Base-by-base conservation (phyloP, 2,329 filamentous ascomycete genomes). In the Paramyrothecium roridum region DNA sequence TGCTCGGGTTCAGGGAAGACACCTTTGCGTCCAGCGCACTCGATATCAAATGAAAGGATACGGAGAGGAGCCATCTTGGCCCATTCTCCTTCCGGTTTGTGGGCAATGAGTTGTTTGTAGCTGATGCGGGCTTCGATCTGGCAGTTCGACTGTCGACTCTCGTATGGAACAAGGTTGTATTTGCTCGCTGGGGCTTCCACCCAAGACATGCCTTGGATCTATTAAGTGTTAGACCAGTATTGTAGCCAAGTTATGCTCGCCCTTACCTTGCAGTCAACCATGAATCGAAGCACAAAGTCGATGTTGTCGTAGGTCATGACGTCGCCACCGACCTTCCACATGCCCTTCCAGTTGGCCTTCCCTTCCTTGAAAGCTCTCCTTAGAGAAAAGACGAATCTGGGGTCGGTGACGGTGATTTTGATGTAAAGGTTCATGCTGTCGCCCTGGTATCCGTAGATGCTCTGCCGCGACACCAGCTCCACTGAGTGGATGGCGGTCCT, bases 121-220 rank as follows among this genome's bases (percentile, higher is more conserved):
- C 89, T 87, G 54, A 96, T 84, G 62, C 87, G 82, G 13, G 93
- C 95, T 74, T 99, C 95, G 60, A 99, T 96, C 73, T 99, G 95
- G 70, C 95, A 98, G 65, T 92, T 96, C 2, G 93, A 98, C 60
- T 96, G 89, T 58, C 86, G 83, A 56, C 88, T 80, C 54, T 82
- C 73, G 13, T 83, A 74, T 1, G 84, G 76, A 19, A 96, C 78
- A 52, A 96, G 77, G 54, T 81, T 80, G 74, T 93, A 97, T 59
- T 87, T 86, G 30, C 80, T 81, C 3, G 88, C 81, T 21, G 90
- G 88, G 19, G 88, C 90, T 71, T 96, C 91, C 0, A 98, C 91
- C 95, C 95, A 99, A 1, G 92, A 93, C 95, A 99, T 99, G 60
- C 95, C 95, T 55, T 89, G 83, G 48, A 99, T 88, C 83, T 91